phyloP scores from a whole-genome alignment of 2,329 filamentous ascomycete species.

The Xylariaceae sp. region DNA sequence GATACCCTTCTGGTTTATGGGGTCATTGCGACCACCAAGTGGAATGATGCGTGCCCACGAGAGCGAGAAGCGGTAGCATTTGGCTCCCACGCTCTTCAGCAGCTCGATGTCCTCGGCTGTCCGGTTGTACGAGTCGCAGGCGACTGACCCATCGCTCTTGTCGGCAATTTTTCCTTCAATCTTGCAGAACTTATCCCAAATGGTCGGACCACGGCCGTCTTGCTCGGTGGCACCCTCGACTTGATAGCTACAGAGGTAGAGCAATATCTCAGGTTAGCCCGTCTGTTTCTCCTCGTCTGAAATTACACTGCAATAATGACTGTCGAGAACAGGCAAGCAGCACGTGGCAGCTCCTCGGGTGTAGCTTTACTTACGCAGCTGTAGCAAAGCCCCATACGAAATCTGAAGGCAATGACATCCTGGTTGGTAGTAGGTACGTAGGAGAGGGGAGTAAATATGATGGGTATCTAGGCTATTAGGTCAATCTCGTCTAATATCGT shows the following conservation, averaged over 20 bases:
- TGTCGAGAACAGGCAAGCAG: too few relatives aligned
- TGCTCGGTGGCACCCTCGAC: constrained; percentile 73
- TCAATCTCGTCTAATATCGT: constrained; percentile 24
- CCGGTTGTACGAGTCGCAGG: constrained; percentile 84
- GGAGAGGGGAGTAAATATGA: constrained; percentile 8
- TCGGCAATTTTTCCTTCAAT: constrained; percentile 80
- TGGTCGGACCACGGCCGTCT: constrained; percentile 76
- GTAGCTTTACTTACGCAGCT: constrained; percentile 51
- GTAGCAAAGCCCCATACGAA: constrained; percentile 81
- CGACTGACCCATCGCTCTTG: constrained; percentile 67
- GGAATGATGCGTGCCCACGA: constrained; percentile 84
- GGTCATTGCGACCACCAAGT: constrained; percentile 76
- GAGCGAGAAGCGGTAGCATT: constrained; percentile 78
- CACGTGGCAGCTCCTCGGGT: too few relatives aligned
- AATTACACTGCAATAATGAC: not conserved
- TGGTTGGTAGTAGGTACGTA: constrained; percentile 16
- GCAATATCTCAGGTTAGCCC: constrained; percentile 12
- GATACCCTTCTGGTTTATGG: constrained; percentile 73
- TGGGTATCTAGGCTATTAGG: constrained; percentile 17
- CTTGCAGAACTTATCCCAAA: constrained; percentile 87
- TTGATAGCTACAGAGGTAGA: constrained; percentile 62
- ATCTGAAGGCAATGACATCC: constrained; percentile 60
- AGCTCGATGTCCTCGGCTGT: constrained; percentile 73
- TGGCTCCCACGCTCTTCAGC: constrained; percentile 68
- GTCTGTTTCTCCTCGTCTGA: not conserved